Conservation (phyloP, 257 asterid genomes). For the Capsicum pubescens region DNA sequence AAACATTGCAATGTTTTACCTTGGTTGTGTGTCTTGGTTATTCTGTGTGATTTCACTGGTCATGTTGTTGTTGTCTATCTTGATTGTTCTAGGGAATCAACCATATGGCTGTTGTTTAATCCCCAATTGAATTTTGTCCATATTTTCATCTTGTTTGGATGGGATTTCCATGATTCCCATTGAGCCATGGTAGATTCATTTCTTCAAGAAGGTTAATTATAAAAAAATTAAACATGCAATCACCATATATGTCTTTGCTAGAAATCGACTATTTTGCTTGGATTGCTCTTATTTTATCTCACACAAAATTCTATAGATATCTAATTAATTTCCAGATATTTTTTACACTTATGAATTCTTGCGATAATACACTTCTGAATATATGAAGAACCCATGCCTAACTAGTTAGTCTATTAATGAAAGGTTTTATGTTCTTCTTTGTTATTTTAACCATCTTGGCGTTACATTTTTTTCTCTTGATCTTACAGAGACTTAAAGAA, state of each 20-base stretch:
- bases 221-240: not conserved
- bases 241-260: conserved; percentile 1
- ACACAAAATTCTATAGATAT: too few relatives aligned
- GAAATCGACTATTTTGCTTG: not conserved
- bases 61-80: too few relatives aligned
- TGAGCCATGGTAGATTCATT: not conserved
- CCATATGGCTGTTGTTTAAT: not conserved
- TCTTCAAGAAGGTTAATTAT: not conserved
- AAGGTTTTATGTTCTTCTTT: too few relatives aligned
- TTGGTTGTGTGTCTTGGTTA: not conserved
- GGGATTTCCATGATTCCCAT: not conserved
- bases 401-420: too few relatives aligned
- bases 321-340: too few relatives aligned
- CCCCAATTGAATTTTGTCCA: not conserved
- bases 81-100: not conserved
- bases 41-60: conserved; percentile 7
- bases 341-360: too few relatives aligned
- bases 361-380: too few relatives aligned
- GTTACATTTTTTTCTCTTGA: too few relatives aligned
- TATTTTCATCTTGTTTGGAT: not conserved
- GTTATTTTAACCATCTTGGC: not conserved
- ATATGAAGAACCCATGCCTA: too few relatives aligned
- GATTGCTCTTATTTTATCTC: not conserved
- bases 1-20: conserved; percentile 11
- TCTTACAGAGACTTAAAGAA: too few relatives aligned